Evolutionary conservation across 768 basidiomycete species (phyloP), one percentile per base, ranked within the genome.

Genomic region (Pleurotus tuber-regium): DNA sequence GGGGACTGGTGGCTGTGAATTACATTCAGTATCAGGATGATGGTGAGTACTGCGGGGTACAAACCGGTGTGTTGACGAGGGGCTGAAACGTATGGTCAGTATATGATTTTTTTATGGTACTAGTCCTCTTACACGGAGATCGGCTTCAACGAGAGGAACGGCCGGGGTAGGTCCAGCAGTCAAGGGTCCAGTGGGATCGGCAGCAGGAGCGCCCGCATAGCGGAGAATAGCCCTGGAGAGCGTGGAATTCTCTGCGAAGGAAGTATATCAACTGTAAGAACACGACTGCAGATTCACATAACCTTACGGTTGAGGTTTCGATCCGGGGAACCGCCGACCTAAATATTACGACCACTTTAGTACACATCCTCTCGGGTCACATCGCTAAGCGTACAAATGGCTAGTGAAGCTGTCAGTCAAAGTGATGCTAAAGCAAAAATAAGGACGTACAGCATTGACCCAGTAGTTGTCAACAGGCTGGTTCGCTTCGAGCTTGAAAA

Each of bases 401-500:
- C n/a, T n/a, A n/a, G n/a, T n/a, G n/a, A n/a, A n/a, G n/a, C n/a
- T n/a, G n/a, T n/a, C n/a, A n/a, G n/a, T n/a, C n/a, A n/a, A n/a
- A n/a, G n/a, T n/a, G n/a, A n/a, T n/a, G n/a, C n/a, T n/a, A n/a
- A n/a, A n/a, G n/a, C n/a, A n/a, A n/a, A n/a, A n/a, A n/a, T n/a
- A 14, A 14, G 30, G 30, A 31, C 30, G 7, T 31, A 31, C 30
- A 21, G 63, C 69, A 49, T 68, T 71, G 56, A 77, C 63, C 67
- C 76, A 78, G 59, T 79, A 79, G 61, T 79, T 80, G 3, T 52
- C 71, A 0, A 78, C 63, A 0, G 70, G 61, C 52, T 78, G 72
- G 57, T 77, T 67, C 21, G 78, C 76, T 7, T 59, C 65, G 43
- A 66, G 43, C 63, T 65, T n/a, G n/a, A 53, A 11, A 19, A 63